Percentiles rank a stretch among this genome's conserved stretches.
phyloP scores from a whole-genome alignment of 257 asterid genomes.

The Penstemon newberryi region DNA sequence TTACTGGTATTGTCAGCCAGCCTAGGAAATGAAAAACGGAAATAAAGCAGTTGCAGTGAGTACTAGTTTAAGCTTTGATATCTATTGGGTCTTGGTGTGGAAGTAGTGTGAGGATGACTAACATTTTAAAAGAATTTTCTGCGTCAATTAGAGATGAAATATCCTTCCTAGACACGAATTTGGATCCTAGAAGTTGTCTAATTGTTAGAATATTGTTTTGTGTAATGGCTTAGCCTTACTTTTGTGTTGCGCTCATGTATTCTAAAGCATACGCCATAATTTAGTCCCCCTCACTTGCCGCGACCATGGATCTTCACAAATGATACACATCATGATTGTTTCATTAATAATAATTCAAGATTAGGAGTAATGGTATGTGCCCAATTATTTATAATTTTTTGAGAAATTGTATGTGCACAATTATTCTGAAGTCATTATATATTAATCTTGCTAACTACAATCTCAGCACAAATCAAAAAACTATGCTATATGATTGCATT shows the following conservation, averaged over 20 bases:
- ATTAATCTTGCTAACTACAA: not conserved
- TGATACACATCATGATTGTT: not conserved
- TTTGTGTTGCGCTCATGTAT: not conserved
- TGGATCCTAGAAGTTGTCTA: conserved; percentile 14
- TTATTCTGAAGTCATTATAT: no score
- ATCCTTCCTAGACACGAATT: conserved; percentile 11
- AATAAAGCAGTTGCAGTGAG: conserved; percentile 17
- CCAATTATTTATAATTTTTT: not conserved
- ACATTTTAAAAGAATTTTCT: not conserved
- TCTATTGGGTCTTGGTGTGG: conserved; percentile 6
- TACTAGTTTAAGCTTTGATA: conserved; percentile 5
- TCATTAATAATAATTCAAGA: not conserved
- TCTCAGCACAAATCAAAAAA: no score
- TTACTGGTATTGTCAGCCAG: conserved; percentile 4
- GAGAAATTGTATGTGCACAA: not conserved
- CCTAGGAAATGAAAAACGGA: conserved; percentile 3
- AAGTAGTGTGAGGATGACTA: not conserved
- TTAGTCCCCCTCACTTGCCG: not conserved
- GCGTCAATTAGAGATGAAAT: conserved; percentile 10
- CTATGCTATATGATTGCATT: no score
- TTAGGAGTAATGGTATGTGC: not conserved
- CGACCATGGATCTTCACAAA: not conserved
- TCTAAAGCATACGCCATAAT: conserved; percentile 5
- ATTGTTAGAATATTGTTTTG: not conserved
- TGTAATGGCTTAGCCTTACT: conserved; percentile 15